Conservation (phyloP, 177 flowering plant species). For the Vitis hybrid region DNA sequence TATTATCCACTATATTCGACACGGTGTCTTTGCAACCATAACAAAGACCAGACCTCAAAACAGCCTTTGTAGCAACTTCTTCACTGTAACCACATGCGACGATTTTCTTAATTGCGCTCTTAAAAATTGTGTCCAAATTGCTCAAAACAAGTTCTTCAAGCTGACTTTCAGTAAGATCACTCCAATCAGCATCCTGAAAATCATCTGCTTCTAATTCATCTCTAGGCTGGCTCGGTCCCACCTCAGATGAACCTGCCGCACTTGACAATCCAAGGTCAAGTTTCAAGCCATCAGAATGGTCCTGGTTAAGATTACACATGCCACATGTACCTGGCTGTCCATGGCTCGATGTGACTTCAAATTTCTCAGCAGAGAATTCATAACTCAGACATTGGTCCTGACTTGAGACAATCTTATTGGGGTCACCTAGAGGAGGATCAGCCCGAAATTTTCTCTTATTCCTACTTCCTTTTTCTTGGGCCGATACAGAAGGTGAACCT, state of each 20-base stretch:
- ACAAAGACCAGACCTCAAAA: conserved; percentile 81
- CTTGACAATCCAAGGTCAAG: conserved; percentile 53
- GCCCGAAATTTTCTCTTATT: conserved; percentile 89
- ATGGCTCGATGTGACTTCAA: conserved; percentile 35
- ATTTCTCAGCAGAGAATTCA: conserved; percentile 69
- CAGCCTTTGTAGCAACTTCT: conserved; percentile 75
- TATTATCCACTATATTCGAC: conserved; percentile 85
- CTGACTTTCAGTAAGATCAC: conserved; percentile 73
- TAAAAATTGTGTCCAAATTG: conserved; percentile 79
- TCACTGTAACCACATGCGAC: conserved; percentile 73
- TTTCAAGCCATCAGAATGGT: conserved; percentile 49
- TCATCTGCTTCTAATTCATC: conserved; percentile 53
- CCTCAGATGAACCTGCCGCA: conserved; percentile 34
- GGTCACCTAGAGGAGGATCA: conserved; percentile 70
- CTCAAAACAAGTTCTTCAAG: conserved; percentile 80
- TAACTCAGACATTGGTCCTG: conserved; percentile 48
- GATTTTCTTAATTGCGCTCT: conserved; percentile 77
- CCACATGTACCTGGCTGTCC: conserved; percentile 54
- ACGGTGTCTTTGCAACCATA: conserved; percentile 85
- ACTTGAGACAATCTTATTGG: conserved; percentile 33
- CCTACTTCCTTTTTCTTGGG: conserved; percentile 85
- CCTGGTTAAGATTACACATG: conserved; percentile 43
- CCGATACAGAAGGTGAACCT: conserved; percentile 37
- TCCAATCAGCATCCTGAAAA: conserved; percentile 85
- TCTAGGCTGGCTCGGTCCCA: conserved; percentile 36